These are phyloP conservation scores for Proliferodiscus dingleyae DNA, from an alignment of 2,329 filamentous ascomycete species.

Conservation along the genomic window DNA sequence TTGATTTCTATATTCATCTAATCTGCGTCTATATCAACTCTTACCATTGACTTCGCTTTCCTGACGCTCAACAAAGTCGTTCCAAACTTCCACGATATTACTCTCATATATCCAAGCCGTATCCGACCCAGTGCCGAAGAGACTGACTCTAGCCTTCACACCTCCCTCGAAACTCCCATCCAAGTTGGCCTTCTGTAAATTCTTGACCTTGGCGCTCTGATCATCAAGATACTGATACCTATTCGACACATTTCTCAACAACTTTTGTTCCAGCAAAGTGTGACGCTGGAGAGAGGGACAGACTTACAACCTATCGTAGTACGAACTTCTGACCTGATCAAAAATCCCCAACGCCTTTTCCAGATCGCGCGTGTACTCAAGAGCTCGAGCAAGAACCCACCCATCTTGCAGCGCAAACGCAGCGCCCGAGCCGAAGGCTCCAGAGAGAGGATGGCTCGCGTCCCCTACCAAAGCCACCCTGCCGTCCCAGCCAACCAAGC, in stretches of 20 bases:
- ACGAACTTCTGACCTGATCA: conserved; percentile 36
- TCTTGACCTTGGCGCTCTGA: conserved; percentile 15
- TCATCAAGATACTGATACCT: conserved; percentile 33
- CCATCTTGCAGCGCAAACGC: conserved; percentile 43
- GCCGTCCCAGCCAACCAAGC: conserved; percentile 36
- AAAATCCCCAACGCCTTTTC: conserved; percentile 34
- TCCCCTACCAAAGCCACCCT: conserved; percentile 49
- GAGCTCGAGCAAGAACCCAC: conserved; percentile 38
- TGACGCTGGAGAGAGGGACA: not conserved
- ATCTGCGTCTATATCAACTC: too few species aligned
- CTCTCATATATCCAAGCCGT: conserved; percentile 40
- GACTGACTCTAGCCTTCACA: conserved; percentile 29
- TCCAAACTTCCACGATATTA: conserved; percentile 36
- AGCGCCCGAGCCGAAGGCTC: conserved; percentile 41
- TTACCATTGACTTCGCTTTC: not conserved
- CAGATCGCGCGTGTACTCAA: conserved; percentile 22
- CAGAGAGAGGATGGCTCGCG: conserved; percentile 49
- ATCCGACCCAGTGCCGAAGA: conserved; percentile 30
- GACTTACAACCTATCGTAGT: conserved; percentile 37
- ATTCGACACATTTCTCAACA: not conserved
- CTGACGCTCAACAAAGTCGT: conserved; percentile 7
- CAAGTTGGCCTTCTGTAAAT: conserved; percentile 17
- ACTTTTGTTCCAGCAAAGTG: not conserved
- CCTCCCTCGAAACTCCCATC: conserved; percentile 28
- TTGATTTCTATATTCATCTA: too few species aligned